Percentiles rank a stretch among this genome's conserved stretches.
Evolutionary conservation across 2,329 filamentous ascomycete species (phyloP).

Genomic region (Rutstroemia sp.): DNA sequence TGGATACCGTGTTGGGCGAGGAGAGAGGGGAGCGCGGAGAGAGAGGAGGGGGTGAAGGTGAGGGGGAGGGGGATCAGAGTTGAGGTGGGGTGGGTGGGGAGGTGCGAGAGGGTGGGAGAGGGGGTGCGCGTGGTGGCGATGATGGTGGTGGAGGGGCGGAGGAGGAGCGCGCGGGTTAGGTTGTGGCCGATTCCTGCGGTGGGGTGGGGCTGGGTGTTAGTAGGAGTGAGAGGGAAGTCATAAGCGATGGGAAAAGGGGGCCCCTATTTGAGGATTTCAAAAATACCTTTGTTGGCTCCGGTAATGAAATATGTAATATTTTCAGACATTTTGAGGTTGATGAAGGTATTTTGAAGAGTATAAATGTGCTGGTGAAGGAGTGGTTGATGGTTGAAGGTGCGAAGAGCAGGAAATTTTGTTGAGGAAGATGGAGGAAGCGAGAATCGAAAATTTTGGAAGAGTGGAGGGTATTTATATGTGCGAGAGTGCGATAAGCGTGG

Average conservation of each 20-base stretch:
- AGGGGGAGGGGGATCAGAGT: slow-evolving; percentile 29
- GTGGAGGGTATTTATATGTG: no score
- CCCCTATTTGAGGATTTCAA: not conserved
- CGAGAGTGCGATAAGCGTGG: no score
- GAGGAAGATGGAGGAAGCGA: no score
- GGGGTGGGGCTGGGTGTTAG: not conserved
- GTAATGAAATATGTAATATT: slow-evolving; percentile 23
- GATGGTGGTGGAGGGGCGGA: slow-evolving; percentile 32
- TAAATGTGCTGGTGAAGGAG: no score
- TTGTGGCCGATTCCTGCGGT: slow-evolving; percentile 28
- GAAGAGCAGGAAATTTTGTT: no score
- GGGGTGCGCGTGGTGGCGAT: slow-evolving; percentile 33
- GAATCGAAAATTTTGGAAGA: no score
- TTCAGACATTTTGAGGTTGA: not conserved
- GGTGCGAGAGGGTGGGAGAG: slow-evolving; percentile 21
- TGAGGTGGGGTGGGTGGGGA: slow-evolving; percentile 17
- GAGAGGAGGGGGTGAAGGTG: slow-evolving; percentile 22
- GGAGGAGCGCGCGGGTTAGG: slow-evolving; percentile 31
- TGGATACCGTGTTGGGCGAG: slow-evolving; percentile 27
- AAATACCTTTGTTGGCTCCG: slow-evolving; percentile 24
- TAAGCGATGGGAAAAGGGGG: slow-evolving; percentile 3
- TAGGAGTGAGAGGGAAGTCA: not conserved
- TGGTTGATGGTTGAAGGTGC: no score
- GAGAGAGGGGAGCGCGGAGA: not conserved
- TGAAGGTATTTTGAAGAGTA: no score